Evolutionary conservation across 768 basidiomycete species (phyloP), one percentile per base, ranked within the genome.

Genomic region (Leccinum subgranulosum): DNA sequence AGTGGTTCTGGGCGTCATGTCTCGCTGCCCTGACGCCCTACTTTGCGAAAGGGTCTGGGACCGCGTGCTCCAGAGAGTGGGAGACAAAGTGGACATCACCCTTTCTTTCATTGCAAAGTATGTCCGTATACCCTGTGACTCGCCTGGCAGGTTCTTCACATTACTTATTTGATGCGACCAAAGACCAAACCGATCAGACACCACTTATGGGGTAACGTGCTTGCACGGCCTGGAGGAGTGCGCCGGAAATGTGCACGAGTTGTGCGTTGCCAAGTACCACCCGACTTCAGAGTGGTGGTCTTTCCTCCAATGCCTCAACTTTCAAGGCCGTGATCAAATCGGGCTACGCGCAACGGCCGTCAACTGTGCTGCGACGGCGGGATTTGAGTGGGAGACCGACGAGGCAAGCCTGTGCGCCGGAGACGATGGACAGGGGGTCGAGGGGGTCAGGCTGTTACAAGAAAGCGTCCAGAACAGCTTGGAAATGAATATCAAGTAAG

Each of bases 181-280:
- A 62, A 92, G 90, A 55, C 65, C 83, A 27, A 83, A 92, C 67
- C 57, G 77, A n/a, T 79, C 81, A 6, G 85, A 89, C 27, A 74
- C 81, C n/a, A 76, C 77, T 49, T 92, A 87, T 67, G 93, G 93
- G n/a, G 83, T 89, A 29, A 81, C 75, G 33, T 97, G 94, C 74
- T 80, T 80, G 77, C 94, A 96, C 67, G 94, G 93, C 17, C 74
- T 75, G 5, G 71, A 80, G 53, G 94, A 98, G 72, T 97, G 94
- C 66, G 84, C 84, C 14, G 94, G 91, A 45, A 94, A 96, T 74
- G 84, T 93, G 17, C 90, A 97, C 58, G 86, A 97, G 68, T 78
- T 97, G 27, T 98, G 95, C 70, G 88, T 81, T 29, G 77, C 81
- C 54, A 84, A 85, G 68, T 78, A 90, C 59, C 75, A 80, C 23